These are phyloP conservation scores for Tagetes patula DNA, from an alignment of 129 eudicot genomes.

Conservation along the genomic window DNA sequence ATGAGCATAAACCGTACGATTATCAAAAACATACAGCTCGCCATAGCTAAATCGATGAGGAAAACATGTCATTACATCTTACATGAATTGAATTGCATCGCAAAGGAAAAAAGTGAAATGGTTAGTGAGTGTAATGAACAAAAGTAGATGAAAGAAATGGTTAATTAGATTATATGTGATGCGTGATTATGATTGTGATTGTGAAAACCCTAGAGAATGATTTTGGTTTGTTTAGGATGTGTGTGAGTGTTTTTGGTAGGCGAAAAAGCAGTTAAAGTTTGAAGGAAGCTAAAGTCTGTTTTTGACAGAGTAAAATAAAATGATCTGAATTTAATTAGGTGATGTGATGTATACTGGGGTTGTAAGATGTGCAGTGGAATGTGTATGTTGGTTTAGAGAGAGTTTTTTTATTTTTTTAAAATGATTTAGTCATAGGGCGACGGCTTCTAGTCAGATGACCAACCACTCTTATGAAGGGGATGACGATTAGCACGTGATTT, in stretches of 20 bases:
- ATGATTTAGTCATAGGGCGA: not conserved
- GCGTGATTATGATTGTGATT: conserved; percentile 6
- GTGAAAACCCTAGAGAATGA: conserved; percentile 41
- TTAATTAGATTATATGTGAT: conserved; percentile 12
- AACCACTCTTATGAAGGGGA: conserved; percentile 17
- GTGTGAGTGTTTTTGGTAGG: conserved; percentile 39
- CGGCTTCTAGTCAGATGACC: conserved; percentile 27
- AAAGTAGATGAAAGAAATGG: conserved; percentile 6
- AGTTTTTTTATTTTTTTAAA: not conserved
- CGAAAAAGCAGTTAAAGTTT: conserved; percentile 40
- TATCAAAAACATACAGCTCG: conserved; percentile 9
- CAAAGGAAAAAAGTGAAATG: not conserved
- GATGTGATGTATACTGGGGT: not conserved
- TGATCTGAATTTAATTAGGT: not conserved
- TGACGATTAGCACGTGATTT: conserved; percentile 27
- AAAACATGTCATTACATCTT: conserved; percentile 33
- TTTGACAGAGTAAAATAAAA: conserved; percentile 6
- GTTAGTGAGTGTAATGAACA: no score
- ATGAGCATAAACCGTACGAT: conserved; percentile 17
- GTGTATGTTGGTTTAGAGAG: not conserved
- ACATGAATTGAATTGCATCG: conserved; percentile 29
- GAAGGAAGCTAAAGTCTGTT: conserved; percentile 24
- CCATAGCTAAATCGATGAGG: conserved; percentile 32
- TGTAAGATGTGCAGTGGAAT: not conserved
- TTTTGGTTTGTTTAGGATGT: conserved; percentile 26